Conservation (phyloP, 352 stramenopile species). For the Phytophthora kernoviae region DNA sequence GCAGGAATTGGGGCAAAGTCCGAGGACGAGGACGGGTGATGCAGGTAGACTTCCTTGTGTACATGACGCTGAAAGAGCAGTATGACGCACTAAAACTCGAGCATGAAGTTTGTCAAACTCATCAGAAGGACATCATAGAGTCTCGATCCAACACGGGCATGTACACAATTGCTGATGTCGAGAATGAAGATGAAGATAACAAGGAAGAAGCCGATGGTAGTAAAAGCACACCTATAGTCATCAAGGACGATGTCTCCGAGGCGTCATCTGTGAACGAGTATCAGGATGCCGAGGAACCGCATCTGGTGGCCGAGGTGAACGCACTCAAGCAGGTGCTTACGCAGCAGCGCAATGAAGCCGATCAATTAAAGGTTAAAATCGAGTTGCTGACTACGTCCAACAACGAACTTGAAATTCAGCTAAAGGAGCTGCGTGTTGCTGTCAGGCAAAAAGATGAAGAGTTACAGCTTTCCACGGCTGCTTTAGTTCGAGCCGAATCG, state of each 20-base stretch:
- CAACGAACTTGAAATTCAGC: conserved; percentile 23
- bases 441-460: conserved; percentile 32
- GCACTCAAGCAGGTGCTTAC: conserved; percentile 47
- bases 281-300: conserved; percentile 57
- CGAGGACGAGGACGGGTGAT: conserved; percentile 38
- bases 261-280: conserved; percentile 63
- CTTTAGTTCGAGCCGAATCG: conserved; percentile 23
- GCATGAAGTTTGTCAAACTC: conserved; percentile 31
- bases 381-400: conserved; percentile 27
- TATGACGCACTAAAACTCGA: conserved; percentile 54
- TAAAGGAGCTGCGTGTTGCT: conserved; percentile 18
- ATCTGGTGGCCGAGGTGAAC: conserved; percentile 54
- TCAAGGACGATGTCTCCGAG: conserved; percentile 45
- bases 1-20: conserved; percentile 36
- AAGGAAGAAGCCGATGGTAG: conserved; percentile 6
- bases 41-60: conserved; percentile 61
- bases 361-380: conserved; percentile 27
- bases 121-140: conserved; percentile 10
- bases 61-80: conserved; percentile 58
- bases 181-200: conserved; percentile 30
- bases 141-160: conserved; percentile 7
- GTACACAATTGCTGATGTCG: conserved; percentile 23
- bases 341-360: conserved; percentile 21
- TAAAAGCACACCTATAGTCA: conserved; percentile 5
- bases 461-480: conserved; percentile 22